phyloP scores from a whole-genome alignment of 768 basidiomycete species.

The Serendipita sp. region DNA sequence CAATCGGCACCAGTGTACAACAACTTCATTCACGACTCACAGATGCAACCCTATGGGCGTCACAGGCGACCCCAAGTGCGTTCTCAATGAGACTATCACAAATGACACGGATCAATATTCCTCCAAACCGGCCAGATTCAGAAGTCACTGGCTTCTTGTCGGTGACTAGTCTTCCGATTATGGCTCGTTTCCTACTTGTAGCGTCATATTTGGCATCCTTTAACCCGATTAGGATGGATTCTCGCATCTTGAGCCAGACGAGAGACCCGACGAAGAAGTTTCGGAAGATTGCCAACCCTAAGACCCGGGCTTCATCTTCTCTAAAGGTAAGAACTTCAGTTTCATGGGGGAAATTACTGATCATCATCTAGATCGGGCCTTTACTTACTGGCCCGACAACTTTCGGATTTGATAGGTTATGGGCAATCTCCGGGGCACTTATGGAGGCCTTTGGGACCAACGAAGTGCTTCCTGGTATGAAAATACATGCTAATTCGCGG shows the following conservation, averaged over 20 bases:
- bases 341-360: constrained; percentile 15
- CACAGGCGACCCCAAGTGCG: not conserved
- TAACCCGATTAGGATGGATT: constrained; percentile 66
- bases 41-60: not conserved
- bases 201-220: constrained; percentile 71
- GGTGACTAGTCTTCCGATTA: constrained; percentile 26
- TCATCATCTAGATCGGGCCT: constrained; percentile 42
- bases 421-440: constrained; percentile 65
- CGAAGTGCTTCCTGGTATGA: constrained; percentile 33
- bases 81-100: not conserved
- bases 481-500: constrained; percentile 31
- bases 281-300: constrained; percentile 24
- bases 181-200: constrained; percentile 61
- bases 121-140: not conserved
- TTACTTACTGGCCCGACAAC: constrained; percentile 61
- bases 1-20: not conserved
- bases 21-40: not conserved
- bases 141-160: not conserved
- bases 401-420: constrained; percentile 64
- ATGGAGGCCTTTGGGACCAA: constrained; percentile 35
- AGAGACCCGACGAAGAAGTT: constrained; percentile 49
- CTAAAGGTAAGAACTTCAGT: constrained; percentile 27
- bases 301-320: constrained; percentile 24
- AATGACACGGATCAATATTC: constrained; percentile 17
- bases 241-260: constrained; percentile 62